Conservation (phyloP, 2,329 filamentous ascomycete genomes). For the Sclerotinia trifoliorum region DNA sequence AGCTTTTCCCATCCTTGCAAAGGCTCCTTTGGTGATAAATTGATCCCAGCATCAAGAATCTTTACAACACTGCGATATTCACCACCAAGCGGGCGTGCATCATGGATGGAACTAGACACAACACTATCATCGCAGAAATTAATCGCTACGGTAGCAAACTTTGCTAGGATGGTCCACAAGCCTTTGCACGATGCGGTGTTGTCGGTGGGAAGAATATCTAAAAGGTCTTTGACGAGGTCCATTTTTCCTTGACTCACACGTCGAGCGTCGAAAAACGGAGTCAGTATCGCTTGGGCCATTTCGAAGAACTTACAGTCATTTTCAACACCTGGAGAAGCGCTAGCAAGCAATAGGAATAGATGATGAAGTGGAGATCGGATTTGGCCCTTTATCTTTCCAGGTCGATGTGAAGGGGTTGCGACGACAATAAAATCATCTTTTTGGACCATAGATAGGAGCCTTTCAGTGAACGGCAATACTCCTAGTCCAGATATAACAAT, state of each 20-base stretch:
- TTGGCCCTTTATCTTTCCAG: conserved; percentile 48
- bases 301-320: conserved; percentile 33
- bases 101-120: conserved; percentile 38
- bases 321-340: conserved; percentile 29
- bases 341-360: conserved; percentile 57
- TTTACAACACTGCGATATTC: conserved; percentile 69
- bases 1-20: conserved; percentile 49
- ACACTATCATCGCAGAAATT: conserved; percentile 29
- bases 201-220: conserved; percentile 31
- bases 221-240: conserved; percentile 41
- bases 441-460: conserved; percentile 51
- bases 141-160: conserved; percentile 31
- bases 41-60: conserved; percentile 63
- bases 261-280: conserved; percentile 54
- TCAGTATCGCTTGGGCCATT: conserved; percentile 51
- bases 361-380: conserved; percentile 63
- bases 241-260: conserved; percentile 41
- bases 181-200: conserved; percentile 35
- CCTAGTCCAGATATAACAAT: conserved; percentile 54
- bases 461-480: conserved; percentile 62
- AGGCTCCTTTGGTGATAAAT: conserved; percentile 38
- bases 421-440: conserved; percentile 60
- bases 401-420: conserved; percentile 62
- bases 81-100: conserved; percentile 55
- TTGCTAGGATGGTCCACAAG: conserved; percentile 38